Base-by-base conservation (phyloP, 306 rosid species). In the Prunus armeniaca region DNA sequence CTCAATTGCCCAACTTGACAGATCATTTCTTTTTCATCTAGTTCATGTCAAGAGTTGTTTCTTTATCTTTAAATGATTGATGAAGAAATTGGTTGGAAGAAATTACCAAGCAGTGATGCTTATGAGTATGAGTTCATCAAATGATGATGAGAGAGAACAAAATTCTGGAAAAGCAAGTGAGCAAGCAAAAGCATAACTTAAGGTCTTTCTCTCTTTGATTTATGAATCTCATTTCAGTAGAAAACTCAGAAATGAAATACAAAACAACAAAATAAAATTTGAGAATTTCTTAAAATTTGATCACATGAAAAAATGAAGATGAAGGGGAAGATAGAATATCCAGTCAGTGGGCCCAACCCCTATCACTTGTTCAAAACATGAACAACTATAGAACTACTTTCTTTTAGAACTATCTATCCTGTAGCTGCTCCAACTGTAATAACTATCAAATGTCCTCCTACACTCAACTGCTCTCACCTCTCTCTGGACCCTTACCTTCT, bases 391-490 rank as follows among this genome's bases (percentile, higher is more conserved):
- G 13, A 70, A n/a, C 9, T 54, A 30, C 52, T 38, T 38, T 10
- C 18, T 58, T 58, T 58, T 25, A 58, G 67, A 62, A 27, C 67
- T 0, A 62, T 5, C 9, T 52, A 22, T 30, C 5, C n/a, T 13
- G 67, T 28, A 62, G 30, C 64, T 71, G 22, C 50, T 52, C 50
- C 2, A 71, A 71, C 75, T 6, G 75, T 54, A 22, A 19, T 32
- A 54, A 52, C 64, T 32, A 28, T 38, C 72, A 34, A 47, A 83
- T 79, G 86, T 38, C 81, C 28, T 41, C 49, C 57, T 50, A 7
- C 61, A 27, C 73, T 9, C 85, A 45, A 12, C 47, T 27, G n/a
- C 80, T 51, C 25, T 67, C 76, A 30, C 56, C 85, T 4, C 71
- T 68, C 17, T 22, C 78, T 27, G 38, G 20, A 11, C 78, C 82